Conservation (phyloP, 345 rosid genomes). For the Ceriops decandra region DNA sequence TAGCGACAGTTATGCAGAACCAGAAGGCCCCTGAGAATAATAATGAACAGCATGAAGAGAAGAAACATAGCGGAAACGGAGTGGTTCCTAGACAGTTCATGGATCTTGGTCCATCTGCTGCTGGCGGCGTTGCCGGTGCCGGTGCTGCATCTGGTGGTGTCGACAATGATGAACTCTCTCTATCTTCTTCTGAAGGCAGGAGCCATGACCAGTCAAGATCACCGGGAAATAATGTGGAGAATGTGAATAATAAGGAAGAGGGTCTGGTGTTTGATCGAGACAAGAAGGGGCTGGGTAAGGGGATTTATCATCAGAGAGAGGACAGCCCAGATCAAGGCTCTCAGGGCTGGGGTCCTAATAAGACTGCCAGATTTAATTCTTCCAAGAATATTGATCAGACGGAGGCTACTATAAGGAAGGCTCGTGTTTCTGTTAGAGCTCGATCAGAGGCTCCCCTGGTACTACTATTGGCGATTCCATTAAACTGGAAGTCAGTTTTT, state of each 20-base stretch:
- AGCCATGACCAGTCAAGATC: slow-evolving; percentile 40
- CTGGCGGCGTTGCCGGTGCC: neutral
- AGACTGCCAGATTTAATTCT: slow-evolving; percentile 46
- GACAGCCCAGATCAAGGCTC: slow-evolving; percentile 45
- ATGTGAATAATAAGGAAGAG: slow-evolving; percentile 18
- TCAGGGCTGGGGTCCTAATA: slow-evolving; percentile 30
- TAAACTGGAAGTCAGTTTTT: neutral
- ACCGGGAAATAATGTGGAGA: slow-evolving; percentile 22
- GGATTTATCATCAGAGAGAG: slow-evolving; percentile 25
- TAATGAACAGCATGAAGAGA: slow-evolving; percentile 15
- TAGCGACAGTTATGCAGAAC: slow-evolving; percentile 32
- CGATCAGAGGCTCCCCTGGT: slow-evolving; percentile 46
- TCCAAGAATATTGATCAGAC: slow-evolving; percentile 49
- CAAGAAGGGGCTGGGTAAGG: slow-evolving; percentile 23
- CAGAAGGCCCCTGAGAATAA: slow-evolving; percentile 17
- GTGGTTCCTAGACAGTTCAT: slow-evolving; percentile 46
- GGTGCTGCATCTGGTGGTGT: neutral
- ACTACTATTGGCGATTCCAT: neutral
- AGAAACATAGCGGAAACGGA: slow-evolving; percentile 16
- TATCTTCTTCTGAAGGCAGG: slow-evolving; percentile 48
- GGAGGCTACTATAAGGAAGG: slow-evolving; percentile 67
- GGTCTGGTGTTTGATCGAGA: slow-evolving; percentile 17
- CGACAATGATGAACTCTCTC: slow-evolving; percentile 40
- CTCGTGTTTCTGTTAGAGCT: slow-evolving; percentile 66
- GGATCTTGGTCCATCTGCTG: slow-evolving; percentile 45